Percentiles rank a stretch among this genome's conserved stretches.
Evolutionary conservation across 306 rosid species (phyloP).

Genomic region (Astragalus membranaceus): DNA sequence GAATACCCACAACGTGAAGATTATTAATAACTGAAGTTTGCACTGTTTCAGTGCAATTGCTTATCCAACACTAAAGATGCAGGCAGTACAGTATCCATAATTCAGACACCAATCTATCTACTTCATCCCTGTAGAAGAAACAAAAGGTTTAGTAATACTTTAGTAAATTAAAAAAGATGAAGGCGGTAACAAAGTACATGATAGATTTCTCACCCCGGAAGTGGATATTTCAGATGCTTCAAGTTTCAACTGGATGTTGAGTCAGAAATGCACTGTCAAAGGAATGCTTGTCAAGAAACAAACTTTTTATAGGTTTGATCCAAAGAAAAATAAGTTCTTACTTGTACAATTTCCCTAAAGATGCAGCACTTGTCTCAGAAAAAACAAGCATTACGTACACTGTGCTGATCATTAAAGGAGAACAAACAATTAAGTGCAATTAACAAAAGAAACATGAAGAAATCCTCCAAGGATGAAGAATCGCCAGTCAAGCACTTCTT

Average conservation of each 20-base stretch:
- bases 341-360: conserved; percentile 62
- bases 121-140: conserved; percentile 53
- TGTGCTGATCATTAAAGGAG: conserved; percentile 61
- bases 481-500: conserved; percentile 89
- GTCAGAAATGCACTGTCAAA: conserved; percentile 60
- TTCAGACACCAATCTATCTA: conserved; percentile 27
- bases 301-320: neutral
- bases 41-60: conserved; percentile 38
- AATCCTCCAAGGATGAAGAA: conserved; percentile 68
- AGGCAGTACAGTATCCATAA: conserved; percentile 32
- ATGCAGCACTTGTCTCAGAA: conserved; percentile 73
- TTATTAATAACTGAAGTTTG: conserved; percentile 26
- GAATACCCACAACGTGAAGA: conserved; percentile 37
- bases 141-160: neutral
- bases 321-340: conserved; percentile 30
- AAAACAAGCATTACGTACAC: conserved; percentile 62
- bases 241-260: conserved; percentile 43
- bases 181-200: neutral
- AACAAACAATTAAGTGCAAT: conserved; percentile 79
- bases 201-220: conserved; percentile 44
- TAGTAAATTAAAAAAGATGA: neutral
- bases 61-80: conserved; percentile 34
- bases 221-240: conserved; percentile 38
- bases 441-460: conserved; percentile 89
- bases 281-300: conserved; percentile 20